phyloP scores from a whole-genome alignment of 2,329 filamentous ascomycete species.

The Penicillium sp. region DNA sequence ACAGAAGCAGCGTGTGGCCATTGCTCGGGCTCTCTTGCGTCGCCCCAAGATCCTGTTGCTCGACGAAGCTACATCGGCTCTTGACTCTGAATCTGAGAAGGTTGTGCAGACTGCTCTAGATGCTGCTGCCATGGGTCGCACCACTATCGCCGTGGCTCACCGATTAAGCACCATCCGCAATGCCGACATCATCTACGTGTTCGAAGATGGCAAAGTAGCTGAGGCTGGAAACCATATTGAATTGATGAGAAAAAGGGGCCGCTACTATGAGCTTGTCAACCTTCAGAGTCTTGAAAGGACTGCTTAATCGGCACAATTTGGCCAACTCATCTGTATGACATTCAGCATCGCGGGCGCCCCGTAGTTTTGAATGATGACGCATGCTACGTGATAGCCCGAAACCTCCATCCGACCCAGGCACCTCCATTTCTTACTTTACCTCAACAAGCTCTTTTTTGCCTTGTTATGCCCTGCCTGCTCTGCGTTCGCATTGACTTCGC shows the following conservation, averaged over 20 bases:
- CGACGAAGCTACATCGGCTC: constrained; percentile 68
- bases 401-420: too few species aligned
- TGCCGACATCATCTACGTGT: constrained; percentile 94
- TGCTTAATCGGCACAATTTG: constrained; percentile 19
- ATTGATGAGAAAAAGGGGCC: constrained; percentile 67
- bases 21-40: constrained; percentile 86
- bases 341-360: background rate
- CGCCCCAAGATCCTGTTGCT: constrained; percentile 83
- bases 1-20: constrained; percentile 92
- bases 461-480: background rate
- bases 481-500: background rate
- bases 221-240: constrained; percentile 80
- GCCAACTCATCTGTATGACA: background rate
- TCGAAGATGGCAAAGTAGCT: constrained; percentile 82
- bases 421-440: background rate
- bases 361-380: background rate
- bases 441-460: background rate
- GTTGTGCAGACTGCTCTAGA: constrained; percentile 71
- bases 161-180: constrained; percentile 90
- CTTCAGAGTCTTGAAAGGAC: constrained; percentile 72
- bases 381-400: background rate
- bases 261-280: constrained; percentile 77
- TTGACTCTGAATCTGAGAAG: constrained; percentile 53
- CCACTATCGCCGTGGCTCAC: constrained; percentile 93
- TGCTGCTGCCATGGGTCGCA: constrained; percentile 77